Percentiles rank a stretch among this genome's conserved stretches.
Conservation (phyloP, 2,329 filamentous ascomycete genomes). For the Neofusicoccum umdonicola region DNA sequence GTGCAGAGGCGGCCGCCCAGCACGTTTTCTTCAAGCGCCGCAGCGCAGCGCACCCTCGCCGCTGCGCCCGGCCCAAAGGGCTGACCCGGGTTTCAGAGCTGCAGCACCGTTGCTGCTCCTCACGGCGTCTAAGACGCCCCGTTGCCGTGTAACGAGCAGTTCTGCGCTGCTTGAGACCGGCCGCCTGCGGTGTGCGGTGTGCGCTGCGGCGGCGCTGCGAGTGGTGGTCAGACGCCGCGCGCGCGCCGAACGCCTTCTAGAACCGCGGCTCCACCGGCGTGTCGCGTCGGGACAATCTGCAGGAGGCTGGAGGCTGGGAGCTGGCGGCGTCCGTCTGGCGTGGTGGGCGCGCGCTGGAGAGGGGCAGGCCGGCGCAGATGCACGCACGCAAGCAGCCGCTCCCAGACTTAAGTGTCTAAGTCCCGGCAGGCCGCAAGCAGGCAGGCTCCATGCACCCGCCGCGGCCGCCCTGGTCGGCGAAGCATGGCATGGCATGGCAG, state of each 20-base stretch:
- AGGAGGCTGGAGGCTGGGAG: background rate
- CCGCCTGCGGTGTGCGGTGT: background rate
- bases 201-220: background rate
- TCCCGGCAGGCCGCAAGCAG: background rate
- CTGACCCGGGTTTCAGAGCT: constrained; percentile 17
- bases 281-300: background rate
- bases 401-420: constrained; percentile 3
- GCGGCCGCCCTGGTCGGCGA: background rate
- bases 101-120: constrained; percentile 13
- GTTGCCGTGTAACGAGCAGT: constrained; percentile 6
- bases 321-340: background rate
- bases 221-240: background rate
- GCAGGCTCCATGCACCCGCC: background rate
- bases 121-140: background rate
- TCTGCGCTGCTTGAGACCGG: background rate
- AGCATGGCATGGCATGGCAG: constrained; percentile 4
- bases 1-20: background rate
- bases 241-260: background rate
- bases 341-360: background rate
- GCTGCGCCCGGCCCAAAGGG: constrained; percentile 3
- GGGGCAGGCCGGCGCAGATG: background rate
- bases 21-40: constrained; percentile 17
- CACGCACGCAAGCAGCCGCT: constrained; percentile 1
- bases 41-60: background rate
- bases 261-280: background rate